phyloP scores from a whole-genome alignment of 169 alveolate genomes.

The Miamiensis avidus region DNA sequence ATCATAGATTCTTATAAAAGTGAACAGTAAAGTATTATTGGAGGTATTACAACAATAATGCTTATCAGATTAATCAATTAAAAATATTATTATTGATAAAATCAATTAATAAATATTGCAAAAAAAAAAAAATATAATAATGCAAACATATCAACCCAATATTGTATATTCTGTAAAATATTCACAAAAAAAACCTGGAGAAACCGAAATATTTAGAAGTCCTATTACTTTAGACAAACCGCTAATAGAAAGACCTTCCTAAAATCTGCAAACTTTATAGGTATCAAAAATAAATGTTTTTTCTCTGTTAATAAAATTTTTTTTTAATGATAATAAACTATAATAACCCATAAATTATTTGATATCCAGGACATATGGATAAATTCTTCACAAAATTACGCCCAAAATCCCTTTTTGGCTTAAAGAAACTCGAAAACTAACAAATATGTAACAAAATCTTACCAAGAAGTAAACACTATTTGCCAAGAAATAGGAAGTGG shows the following conservation, averaged over 20 bases:
- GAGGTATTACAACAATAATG: no score
- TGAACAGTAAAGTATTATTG: no score
- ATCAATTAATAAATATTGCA: no score
- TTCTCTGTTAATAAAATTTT: no score
- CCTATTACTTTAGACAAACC: constrained; percentile 1
- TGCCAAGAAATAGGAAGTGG: constrained; percentile 18
- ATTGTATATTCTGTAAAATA: constrained; percentile 5
- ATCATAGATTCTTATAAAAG: no score
- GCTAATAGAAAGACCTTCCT: no score
- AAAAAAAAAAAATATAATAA: not conserved
- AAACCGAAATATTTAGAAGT: constrained; percentile 1
- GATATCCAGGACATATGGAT: constrained; percentile 23
- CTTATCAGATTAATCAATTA: no score
- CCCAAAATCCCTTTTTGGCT: not conserved
- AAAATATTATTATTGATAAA: no score
- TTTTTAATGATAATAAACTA: constrained; percentile 1
- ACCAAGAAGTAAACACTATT: constrained; percentile 1
- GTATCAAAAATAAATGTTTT: no score
- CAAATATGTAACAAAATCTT: constrained; percentile 17
- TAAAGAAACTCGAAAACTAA: constrained; percentile 6
- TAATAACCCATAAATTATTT: not conserved
- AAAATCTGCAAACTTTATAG: no score
- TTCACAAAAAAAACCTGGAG: constrained; percentile 20
- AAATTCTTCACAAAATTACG: not conserved
- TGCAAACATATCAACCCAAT: constrained; percentile 13